Base-by-base conservation (phyloP, 164 flowering plant genomes). In the Taxillus chinensis region DNA sequence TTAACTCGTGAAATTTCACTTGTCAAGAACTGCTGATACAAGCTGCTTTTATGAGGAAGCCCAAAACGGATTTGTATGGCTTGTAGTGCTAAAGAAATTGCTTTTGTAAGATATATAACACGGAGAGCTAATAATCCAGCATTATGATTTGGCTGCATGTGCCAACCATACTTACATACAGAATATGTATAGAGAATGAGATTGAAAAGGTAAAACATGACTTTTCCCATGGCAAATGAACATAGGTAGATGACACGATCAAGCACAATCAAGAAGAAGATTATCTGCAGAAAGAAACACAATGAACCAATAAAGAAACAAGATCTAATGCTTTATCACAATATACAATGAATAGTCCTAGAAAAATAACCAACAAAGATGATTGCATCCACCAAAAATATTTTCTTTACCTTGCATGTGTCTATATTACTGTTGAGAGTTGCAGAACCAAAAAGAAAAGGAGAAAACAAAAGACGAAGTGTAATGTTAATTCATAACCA, bases 211-310 rank as follows among this genome's bases (percentile, higher is more conserved):
- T 91, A 95, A 68, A 77, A 95, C 61, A 95, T 67, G 51, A 95
- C 96, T 79, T 86, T 95, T 53, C 79, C 96, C 3, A 83, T 79
- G 52, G 99, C 87, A 75, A 89, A 89, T 68, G 99, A 95, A 65
- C 96, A 87, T 46, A 95, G 96, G 65, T 95, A 95, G 57, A 95
- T 85, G 45, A 87, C 69, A 16, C 99, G 99, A 73, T 95, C 99
- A 71, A 95, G 83, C 69, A 95, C 96, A 63, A 85, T 95, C 78
- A 95, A 69, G 86, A 91, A 95, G 69, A 95, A 95, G 66, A 95
- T 85, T 8, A 76, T 58, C 99, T 90, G 90, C 82, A 78, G 7
- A 13, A 64, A 68, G 27, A 54, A 38, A 5, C 40, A 43, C 37
- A 39, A 54, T 43, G 41, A 41, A 41, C 57, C 38, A 57, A 65